Evolutionary conservation across 2,329 filamentous ascomycete species (phyloP), one percentile per base, ranked within the genome.

Genomic region (Xylaria sp.): DNA sequence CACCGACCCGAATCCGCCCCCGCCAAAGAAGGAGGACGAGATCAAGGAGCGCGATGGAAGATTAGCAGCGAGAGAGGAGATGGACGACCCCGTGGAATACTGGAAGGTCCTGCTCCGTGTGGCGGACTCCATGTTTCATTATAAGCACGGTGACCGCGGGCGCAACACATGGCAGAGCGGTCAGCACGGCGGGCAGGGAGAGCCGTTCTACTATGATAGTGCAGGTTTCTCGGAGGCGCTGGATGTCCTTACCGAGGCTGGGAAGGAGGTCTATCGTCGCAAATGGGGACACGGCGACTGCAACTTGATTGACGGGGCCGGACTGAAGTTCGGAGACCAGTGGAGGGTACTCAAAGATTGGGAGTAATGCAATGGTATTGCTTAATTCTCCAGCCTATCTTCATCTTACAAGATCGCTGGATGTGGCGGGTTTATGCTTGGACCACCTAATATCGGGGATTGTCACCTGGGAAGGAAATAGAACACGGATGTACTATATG

Each of bases 221-320:
- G 74, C 72, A 9, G 82, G 80, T 0, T 80, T 81, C 64, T 72
- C 79, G 6, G 71, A 73, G 36, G 78, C 76, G 0, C 71, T 81
- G 8, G 65, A 71, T 7, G 78, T 81, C 65, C 73, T 78, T 19
- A 81, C 79, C 53, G 76, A 81, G 65, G 74, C 78, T 57, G 80
- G 76, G 4, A 75, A 74, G 58, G 74, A 77, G 36, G 69, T 78
- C 7, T 82, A 77, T 67, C 73, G 75, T 9, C 77, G 80, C 67
- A 85, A 85, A 73, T 85, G 83, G 83, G 83, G 83, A 0, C 81
- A 84, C 68, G 72, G 76, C 9, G 79, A 81, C 55, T 85, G 84
- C 72, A 78, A 85, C 67, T 64, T 83, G 34, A 75, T 82, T 27
- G 70, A 61, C 2, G 78, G 76, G 9, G 78, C 75, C 27, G 80